Conservation (phyloP, 1,139 yeast genomes). For the Lodderomyces margitis region DNA sequence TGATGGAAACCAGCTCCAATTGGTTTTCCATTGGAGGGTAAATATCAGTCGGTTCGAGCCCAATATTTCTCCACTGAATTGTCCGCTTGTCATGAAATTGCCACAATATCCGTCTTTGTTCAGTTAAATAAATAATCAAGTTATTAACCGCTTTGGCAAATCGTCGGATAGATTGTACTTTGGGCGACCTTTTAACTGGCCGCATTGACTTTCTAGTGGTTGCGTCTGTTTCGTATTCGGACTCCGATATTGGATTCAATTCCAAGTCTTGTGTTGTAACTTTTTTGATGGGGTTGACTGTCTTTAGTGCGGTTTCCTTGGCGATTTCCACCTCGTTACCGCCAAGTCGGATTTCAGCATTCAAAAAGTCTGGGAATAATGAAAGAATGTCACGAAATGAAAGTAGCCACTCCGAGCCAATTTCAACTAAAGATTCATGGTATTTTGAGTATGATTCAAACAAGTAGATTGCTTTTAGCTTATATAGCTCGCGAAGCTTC, state of each 20-base stretch:
- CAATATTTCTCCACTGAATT: constrained; percentile 46
- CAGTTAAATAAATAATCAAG: constrained; percentile 55
- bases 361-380: constrained; percentile 41
- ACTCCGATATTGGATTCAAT: constrained; percentile 9
- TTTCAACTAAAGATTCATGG: constrained; percentile 42
- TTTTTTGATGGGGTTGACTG: constrained; percentile 27
- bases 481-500: constrained; percentile 32
- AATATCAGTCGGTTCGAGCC: constrained; percentile 40
- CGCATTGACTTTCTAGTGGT: constrained; percentile 16
- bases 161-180: constrained; percentile 19
- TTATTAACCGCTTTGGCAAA: constrained; percentile 48
- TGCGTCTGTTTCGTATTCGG: constrained; percentile 22
- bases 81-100: constrained; percentile 35
- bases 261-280: constrained; percentile 28
- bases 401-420: constrained; percentile 44
- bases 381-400: constrained; percentile 34
- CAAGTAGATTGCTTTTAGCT: constrained; percentile 29
- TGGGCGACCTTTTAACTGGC: constrained; percentile 16
- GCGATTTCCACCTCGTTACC: constrained; percentile 5
- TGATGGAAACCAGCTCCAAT: constrained; percentile 35
- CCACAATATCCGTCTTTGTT: constrained; percentile 49
- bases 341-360: constrained; percentile 21
- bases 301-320: not conserved
- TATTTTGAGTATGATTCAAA: constrained; percentile 37
- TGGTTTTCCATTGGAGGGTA: constrained; percentile 22